Conservation (phyloP, 306 rosid genomes). For the Glycyrrhiza uralensis region DNA sequence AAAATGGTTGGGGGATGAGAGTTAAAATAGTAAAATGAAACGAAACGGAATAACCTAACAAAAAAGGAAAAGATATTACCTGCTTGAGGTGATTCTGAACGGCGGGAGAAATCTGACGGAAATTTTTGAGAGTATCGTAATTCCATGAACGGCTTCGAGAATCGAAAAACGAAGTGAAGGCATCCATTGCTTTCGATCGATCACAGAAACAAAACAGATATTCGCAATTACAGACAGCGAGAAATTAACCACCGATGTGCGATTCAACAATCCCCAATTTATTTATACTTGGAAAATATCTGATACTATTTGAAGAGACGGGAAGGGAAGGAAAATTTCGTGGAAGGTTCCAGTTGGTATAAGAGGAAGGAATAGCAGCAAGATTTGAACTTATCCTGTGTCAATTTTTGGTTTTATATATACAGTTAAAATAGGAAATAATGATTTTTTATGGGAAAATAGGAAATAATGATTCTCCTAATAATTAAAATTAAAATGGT, state of each 20-base stretch:
- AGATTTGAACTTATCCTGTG: too few relatives aligned
- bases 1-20: too few relatives aligned
- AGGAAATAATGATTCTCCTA: too few relatives aligned
- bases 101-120: conserved; percentile 71
- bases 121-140: conserved; percentile 70
- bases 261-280: background rate
- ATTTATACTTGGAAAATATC: background rate
- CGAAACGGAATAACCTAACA: too few relatives aligned
- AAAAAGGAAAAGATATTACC: background rate
- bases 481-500: too few relatives aligned
- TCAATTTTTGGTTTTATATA: too few relatives aligned
- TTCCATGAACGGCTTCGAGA: conserved; percentile 61
- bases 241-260: background rate
- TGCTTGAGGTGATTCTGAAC: conserved; percentile 81
- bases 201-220: background rate
- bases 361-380: too few relatives aligned
- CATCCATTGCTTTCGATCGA: conserved; percentile 45
- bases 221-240: background rate
- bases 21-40: too few relatives aligned
- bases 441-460: too few relatives aligned
- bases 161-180: conserved; percentile 66
- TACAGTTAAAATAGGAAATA: too few relatives aligned
- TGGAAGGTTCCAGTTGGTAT: background rate
- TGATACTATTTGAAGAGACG: background rate
- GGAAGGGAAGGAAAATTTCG: background rate